Percentiles rank a stretch among this genome's conserved stretches.
Conservation (phyloP, 176 grass and related monocot species). For the Dactylis glomerata region DNA sequence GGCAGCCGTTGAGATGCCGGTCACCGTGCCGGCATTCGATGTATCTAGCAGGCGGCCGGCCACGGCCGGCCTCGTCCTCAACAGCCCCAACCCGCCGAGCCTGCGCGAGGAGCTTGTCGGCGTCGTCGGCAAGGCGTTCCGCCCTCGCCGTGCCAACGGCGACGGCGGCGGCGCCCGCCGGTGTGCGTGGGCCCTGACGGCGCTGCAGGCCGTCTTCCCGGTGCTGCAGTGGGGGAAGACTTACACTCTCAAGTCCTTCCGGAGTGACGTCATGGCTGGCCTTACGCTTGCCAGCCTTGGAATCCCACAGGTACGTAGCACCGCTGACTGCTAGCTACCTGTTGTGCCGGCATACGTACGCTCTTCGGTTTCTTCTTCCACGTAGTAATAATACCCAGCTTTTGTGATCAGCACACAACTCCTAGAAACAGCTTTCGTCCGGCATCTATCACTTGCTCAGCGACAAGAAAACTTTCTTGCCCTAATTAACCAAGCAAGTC, state of each 20-base stretch:
- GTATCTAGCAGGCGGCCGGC: slow-evolving; percentile 18
- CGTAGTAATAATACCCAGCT: not conserved
- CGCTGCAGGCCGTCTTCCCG: slow-evolving; percentile 65
- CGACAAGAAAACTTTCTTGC: not conserved
- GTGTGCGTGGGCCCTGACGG: slow-evolving; percentile 33
- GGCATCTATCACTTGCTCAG: too few species aligned
- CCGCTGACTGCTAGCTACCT: not conserved
- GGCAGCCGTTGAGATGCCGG: slow-evolving; percentile 10
- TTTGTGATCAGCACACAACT: not conserved
- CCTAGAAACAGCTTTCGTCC: not conserved
- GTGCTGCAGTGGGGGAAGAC: slow-evolving; percentile 79
- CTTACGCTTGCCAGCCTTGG: slow-evolving; percentile 93
- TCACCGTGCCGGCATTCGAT: slow-evolving; percentile 29
- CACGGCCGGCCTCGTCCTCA: slow-evolving; percentile 39
- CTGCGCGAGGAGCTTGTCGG: slow-evolving; percentile 47
- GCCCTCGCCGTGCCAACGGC: not conserved
- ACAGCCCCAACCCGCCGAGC: slow-evolving; percentile 41
- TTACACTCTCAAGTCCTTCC: slow-evolving; percentile 72
- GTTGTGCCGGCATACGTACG: not conserved
- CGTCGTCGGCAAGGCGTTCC: slow-evolving; percentile 44
- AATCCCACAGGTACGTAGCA: slow-evolving; percentile 68
- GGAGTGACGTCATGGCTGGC: slow-evolving; percentile 84
- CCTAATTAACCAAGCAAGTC: not conserved
- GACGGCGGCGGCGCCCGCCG: not conserved
- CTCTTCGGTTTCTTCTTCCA: not conserved